Evolutionary conservation across 2,329 filamentous ascomycete genomes (phyloP).

Genomic region (Xylaria arbuscula): DNA sequence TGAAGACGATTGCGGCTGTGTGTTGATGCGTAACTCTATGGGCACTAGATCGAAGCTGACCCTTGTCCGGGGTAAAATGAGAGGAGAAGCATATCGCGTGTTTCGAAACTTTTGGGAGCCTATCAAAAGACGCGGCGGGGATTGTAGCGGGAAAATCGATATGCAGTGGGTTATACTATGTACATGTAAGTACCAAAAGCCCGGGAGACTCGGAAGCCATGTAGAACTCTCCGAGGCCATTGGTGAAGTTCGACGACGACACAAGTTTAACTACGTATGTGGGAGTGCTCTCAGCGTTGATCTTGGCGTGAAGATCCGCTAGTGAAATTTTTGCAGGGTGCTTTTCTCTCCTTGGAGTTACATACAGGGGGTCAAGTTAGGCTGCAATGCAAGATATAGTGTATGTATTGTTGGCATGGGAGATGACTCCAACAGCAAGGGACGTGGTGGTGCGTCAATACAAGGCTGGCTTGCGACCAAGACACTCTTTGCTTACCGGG

Average conservation of each 20-base stretch:
- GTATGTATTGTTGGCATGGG: neutral
- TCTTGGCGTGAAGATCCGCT: neutral
- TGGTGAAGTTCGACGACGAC: neutral
- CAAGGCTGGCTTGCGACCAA: slow-evolving; percentile 1
- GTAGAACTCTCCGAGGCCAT: slow-evolving; percentile 5
- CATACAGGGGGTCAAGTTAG: neutral
- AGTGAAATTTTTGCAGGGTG: too few relatives aligned
- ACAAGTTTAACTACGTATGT: neutral
- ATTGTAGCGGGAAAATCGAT: neutral
- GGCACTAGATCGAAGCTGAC: slow-evolving; percentile 5
- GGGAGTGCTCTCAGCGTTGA: slow-evolving; percentile 10
- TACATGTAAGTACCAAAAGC: neutral
- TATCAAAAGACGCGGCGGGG: slow-evolving; percentile 24
- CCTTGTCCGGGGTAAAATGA: slow-evolving; percentile 32
- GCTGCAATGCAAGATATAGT: slow-evolving; percentile 3
- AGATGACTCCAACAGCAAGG: neutral
- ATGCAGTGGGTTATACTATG: neutral
- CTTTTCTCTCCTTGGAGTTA: neutral
- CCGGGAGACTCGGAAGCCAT: slow-evolving; percentile 26
- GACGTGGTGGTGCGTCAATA: neutral
- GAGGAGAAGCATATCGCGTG: slow-evolving; percentile 27
- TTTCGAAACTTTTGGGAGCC: slow-evolving; percentile 27
- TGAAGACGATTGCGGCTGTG: slow-evolving; percentile 30
- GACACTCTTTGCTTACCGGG: neutral
- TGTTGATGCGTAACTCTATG: slow-evolving; percentile 25